Conservation (phyloP, 2,329 filamentous ascomycete species). For the Sporothrix luriei region DNA sequence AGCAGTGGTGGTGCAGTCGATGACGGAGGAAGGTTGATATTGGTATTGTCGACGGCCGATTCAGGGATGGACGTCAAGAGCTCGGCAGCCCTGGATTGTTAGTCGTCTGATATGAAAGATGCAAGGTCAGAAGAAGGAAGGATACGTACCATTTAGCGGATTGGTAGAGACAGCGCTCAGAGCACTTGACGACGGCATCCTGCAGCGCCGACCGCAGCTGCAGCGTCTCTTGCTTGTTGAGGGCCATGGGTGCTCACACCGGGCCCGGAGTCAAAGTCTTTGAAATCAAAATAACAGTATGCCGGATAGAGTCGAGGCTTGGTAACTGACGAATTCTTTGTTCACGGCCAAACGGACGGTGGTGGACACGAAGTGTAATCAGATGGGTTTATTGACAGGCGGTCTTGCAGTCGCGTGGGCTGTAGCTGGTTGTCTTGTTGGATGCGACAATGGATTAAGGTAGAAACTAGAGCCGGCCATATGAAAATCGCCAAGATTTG, state of each 20-base stretch:
- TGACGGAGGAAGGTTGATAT: constrained; percentile 31
- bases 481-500: background rate
- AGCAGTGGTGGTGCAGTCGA: constrained; percentile 44
- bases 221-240: constrained; percentile 58
- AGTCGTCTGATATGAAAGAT: constrained; percentile 30
- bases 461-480: background rate
- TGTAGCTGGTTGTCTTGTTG: no score
- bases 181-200: constrained; percentile 85
- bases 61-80: constrained; percentile 81
- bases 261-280: background rate
- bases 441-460: background rate
- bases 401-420: constrained; percentile 2
- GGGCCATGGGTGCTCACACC: constrained; percentile 50
- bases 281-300: background rate
- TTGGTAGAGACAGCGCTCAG: constrained; percentile 92
- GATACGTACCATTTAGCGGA: constrained; percentile 82
- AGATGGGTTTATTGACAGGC: background rate
- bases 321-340: background rate
- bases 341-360: background rate
- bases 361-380: background rate
- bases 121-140: constrained; percentile 20
- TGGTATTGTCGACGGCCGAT: constrained; percentile 53
- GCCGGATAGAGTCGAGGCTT: background rate
- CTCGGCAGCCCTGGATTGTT: constrained; percentile 76
- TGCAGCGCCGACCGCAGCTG: constrained; percentile 76